Percentiles rank a stretch among this genome's conserved stretches.
Evolutionary conservation across 129 eudicot species (phyloP).

Genomic region (Helianthus tuberosus): DNA sequence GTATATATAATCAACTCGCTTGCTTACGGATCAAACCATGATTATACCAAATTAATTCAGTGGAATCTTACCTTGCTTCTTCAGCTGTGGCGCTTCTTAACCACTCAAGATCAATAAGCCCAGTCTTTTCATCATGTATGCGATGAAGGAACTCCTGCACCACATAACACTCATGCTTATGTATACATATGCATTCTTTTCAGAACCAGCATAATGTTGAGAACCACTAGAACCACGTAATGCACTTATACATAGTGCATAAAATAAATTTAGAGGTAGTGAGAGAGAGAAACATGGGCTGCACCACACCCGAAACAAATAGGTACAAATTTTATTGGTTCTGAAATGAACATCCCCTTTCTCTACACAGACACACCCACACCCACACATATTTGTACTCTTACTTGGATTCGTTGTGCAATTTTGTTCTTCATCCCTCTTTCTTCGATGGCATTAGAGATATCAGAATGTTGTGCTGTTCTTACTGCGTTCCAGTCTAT

Average conservation of each 20-base stretch:
- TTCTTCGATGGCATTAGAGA: conserved; percentile 27
- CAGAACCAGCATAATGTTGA: too few relatives aligned
- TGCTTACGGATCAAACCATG: background rate
- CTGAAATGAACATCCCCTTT: too few relatives aligned
- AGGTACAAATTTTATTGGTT: too few relatives aligned
- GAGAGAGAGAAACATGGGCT: too few relatives aligned
- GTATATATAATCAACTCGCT: background rate
- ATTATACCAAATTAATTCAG: background rate
- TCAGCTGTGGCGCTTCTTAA: conserved; percentile 26
- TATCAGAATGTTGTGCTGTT: conserved; percentile 28
- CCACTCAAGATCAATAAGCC: conserved; percentile 46
- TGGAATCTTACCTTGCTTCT: conserved; percentile 31
- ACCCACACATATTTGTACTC: background rate
- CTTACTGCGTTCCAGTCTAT: conserved; percentile 54
- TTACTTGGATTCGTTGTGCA: conserved; percentile 42
- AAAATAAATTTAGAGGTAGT: too few relatives aligned
- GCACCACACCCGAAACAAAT: too few relatives aligned
- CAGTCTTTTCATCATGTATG: conserved; percentile 24
- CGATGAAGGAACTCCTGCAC: conserved; percentile 36
- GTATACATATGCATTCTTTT: background rate
- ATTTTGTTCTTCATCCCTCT: conserved; percentile 45
- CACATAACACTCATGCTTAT: background rate
- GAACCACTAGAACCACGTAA: too few relatives aligned
- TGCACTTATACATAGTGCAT: too few relatives aligned
- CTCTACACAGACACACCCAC: background rate